phyloP scores from a whole-genome alignment of 768 basidiomycete genomes.

The Candolleomyces aberdarensis region DNA sequence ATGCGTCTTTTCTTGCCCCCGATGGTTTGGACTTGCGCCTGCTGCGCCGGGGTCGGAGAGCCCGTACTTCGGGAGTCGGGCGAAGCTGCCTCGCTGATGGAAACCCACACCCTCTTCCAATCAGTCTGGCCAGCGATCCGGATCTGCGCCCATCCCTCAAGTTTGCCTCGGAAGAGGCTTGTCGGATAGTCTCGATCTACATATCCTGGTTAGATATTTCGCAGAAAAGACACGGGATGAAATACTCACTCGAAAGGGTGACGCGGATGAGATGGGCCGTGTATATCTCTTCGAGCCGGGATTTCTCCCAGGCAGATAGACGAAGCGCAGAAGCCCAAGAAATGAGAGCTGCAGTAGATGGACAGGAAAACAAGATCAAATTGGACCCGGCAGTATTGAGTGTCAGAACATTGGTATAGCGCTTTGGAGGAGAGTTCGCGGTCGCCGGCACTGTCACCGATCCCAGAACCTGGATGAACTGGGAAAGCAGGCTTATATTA shows the following conservation, averaged over 20 bases:
- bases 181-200: conserved; percentile 52
- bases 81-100: conserved; percentile 52
- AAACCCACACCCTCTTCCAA: conserved; percentile 92
- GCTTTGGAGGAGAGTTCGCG: conserved; percentile 44
- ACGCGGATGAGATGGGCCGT: conserved; percentile 90
- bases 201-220: conserved; percentile 3
- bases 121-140: conserved; percentile 96
- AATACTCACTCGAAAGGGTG: conserved; percentile 44
- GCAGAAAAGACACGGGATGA: conserved; percentile 5
- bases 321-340: conserved; percentile 94
- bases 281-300: conserved; percentile 94
- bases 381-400: conserved; percentile 95
- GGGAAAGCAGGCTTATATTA: conserved; percentile 1
- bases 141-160: conserved; percentile 91
- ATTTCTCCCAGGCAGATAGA: conserved; percentile 91
- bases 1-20: conserved; percentile 51
- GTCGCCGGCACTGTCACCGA: conserved; percentile 65
- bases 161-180: conserved; percentile 63
- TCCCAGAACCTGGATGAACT: conserved; percentile 81
- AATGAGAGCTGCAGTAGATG: conserved; percentile 60
- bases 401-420: conserved; percentile 78
- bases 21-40: background rate
- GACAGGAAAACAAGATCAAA: conserved; percentile 84
- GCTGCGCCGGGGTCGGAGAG: conserved; percentile 17
- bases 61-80: conserved; percentile 13